Base-by-base conservation (phyloP, 23 red algal species). In the Gracilariopsis chorda region DNA sequence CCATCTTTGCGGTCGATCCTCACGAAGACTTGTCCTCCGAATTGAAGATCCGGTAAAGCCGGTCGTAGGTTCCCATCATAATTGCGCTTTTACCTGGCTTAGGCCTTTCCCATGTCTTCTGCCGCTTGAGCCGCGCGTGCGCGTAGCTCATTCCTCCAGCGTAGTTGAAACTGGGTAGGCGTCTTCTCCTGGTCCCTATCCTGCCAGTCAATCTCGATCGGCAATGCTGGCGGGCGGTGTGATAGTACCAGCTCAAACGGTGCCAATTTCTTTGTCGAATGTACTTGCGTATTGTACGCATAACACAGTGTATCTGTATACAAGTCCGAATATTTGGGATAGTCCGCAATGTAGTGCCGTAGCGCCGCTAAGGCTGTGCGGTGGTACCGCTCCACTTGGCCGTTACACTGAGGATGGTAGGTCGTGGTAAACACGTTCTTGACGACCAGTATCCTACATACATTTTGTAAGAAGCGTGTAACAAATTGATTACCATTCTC, bases 331-430 rank as follows among this genome's bases (percentile, higher is more conserved):
- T 86, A 16, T 21, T 86, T 64, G 30, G 6, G 11, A 37, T 62
- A n/a, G 23, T 45, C 35, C 35, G 17, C 60, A 46, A 81, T 33
- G 56, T 81, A 81, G 23, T 28, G 24, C 46, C 43, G 25, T 33
- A 81, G n/a, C 6, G 46, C 6, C 42, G 27, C 28, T 46, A 69
- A 27, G n/a, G 41, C 7, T 3, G 52, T 8, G 17, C 60, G 81
- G 60, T 72, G 21, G 40, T 34, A 72, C 10, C 61, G 81, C 40
- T 86, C 81, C 45, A 85, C 80, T 19, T 85, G 53, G 25, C 78
- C 78, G 39, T 85, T 63, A 19, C 55, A 24, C 59, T 85, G 80
- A n/a, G 80, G 80, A 85, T 85, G 80, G 40, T 85, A 85, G 19
- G 48, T 87, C 37, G 82, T 69, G 33, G 57, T 87, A 64, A 43